phyloP scores from a whole-genome alignment of 169 alveolate species.

The Hammondia hammondi region DNA sequence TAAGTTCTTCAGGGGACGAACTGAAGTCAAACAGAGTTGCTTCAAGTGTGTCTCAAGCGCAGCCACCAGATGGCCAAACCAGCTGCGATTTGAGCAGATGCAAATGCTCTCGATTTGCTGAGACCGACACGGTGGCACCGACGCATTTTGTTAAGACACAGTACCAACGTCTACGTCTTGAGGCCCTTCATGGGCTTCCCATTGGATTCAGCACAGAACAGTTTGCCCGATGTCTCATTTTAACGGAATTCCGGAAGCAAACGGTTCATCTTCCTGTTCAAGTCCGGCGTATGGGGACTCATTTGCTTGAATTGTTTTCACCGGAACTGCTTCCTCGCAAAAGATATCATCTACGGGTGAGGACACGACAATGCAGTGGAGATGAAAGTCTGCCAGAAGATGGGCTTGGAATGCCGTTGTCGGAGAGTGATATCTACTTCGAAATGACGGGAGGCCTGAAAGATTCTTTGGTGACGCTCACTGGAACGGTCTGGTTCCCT shows the following conservation, averaged over 20 bases:
- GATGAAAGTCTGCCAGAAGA: background rate
- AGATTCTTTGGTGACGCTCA: background rate
- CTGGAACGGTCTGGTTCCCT: background rate
- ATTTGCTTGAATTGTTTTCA: background rate
- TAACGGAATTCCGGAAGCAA: background rate
- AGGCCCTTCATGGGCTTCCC: background rate
- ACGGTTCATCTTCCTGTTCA: background rate
- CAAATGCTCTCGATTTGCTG: too few species aligned
- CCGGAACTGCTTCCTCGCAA: background rate
- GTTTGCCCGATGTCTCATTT: background rate
- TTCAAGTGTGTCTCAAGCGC: too few species aligned
- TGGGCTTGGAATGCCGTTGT: background rate
- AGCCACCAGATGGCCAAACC: too few species aligned
- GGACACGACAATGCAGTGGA: background rate
- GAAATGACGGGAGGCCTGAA: background rate
- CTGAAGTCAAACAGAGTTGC: too few species aligned
- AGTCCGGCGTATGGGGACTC: background rate
- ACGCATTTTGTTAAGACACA: background rate
- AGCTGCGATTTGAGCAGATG: too few species aligned
- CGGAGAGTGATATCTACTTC: background rate
- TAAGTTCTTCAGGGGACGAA: too few species aligned
- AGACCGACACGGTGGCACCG: too few species aligned
- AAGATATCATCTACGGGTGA: background rate
- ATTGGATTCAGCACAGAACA: background rate
- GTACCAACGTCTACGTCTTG: slow-evolving; percentile 1